Percentiles rank a stretch among this genome's conserved stretches.
Conservation (phyloP, 2,329 filamentous ascomycete genomes). For the Sarocladium brachiariae region DNA sequence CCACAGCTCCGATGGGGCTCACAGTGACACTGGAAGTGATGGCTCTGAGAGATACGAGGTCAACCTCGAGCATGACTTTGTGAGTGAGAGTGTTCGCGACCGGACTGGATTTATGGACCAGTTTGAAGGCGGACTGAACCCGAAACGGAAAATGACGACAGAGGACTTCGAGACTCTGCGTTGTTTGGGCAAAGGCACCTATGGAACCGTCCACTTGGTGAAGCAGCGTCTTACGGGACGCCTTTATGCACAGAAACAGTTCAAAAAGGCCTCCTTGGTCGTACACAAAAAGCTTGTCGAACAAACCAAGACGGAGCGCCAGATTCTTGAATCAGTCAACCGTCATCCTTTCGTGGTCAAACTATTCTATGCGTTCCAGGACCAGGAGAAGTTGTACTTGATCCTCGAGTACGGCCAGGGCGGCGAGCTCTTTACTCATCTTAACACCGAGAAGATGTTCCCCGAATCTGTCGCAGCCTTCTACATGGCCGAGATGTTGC, state of each 20-base stretch:
- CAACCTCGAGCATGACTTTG: conserved; percentile 75
- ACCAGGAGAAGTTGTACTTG: conserved; percentile 93
- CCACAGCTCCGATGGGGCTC: conserved; percentile 48
- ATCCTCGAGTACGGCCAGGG: conserved; percentile 97
- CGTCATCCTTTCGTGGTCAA: conserved; percentile 97
- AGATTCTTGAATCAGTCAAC: conserved; percentile 92
- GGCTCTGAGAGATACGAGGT: conserved; percentile 82
- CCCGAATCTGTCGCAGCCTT: conserved; percentile 82
- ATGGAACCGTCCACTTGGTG: conserved; percentile 89
- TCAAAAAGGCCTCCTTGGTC: conserved; percentile 91
- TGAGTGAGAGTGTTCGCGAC: conserved; percentile 56
- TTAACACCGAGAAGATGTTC: conserved; percentile 93
- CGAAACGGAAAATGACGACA: conserved; percentile 77
- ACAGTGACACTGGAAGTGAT: conserved; percentile 45
- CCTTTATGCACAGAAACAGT: conserved; percentile 95
- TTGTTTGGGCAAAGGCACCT: conserved; percentile 93
- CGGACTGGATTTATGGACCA: conserved; percentile 33
- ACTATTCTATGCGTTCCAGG: conserved; percentile 96
- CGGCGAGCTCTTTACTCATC: conserved; percentile 92
- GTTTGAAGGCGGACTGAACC: conserved; percentile 47
- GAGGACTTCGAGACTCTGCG: conserved; percentile 85
- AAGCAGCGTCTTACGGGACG: conserved; percentile 82
- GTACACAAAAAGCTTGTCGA: conserved; percentile 95
- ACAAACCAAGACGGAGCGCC: conserved; percentile 94
- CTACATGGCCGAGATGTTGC: conserved; percentile 97